Percentiles rank a stretch among this genome's conserved stretches.
phyloP scores from a whole-genome alignment of 2,329 filamentous ascomycete genomes.

The Dichotomopilus funicola region DNA sequence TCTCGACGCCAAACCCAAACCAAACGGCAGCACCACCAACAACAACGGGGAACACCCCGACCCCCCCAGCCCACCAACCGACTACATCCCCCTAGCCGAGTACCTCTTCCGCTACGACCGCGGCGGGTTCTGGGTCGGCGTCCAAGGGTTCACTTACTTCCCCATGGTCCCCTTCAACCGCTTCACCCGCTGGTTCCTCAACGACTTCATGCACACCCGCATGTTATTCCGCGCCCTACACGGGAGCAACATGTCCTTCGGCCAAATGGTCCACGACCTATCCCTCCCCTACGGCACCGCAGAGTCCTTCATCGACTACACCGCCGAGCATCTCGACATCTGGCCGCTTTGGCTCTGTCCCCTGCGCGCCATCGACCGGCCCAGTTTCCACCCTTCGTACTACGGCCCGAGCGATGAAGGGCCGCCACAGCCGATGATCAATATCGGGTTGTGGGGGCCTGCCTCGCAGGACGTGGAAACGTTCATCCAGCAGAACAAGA shows the following conservation, averaged over 20 bases:
- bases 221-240: constrained; percentile 5
- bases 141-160: background rate
- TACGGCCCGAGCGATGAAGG: too few species aligned
- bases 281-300: constrained; percentile 1
- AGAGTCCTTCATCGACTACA: background rate
- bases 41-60: background rate
- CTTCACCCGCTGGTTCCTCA: constrained; percentile 4
- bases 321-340: background rate
- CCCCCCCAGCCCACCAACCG: background rate
- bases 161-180: constrained; percentile 1
- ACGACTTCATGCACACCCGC: constrained; percentile 9
- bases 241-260: background rate
- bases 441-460: background rate
- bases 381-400: background rate
- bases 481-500: background rate
- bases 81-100: constrained; percentile 3
- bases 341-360: constrained; percentile 9
- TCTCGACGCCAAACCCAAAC: background rate
- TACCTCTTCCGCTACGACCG: constrained; percentile 5
- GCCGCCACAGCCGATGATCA: background rate
- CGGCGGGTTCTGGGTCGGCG: constrained; percentile 3
- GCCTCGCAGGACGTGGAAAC: background rate
- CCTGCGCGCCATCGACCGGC: background rate
- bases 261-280: background rate
- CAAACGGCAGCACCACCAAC: background rate